Evolutionary conservation across 2,329 filamentous ascomycete species (phyloP).

Genomic region (Colletotrichum lupini): DNA sequence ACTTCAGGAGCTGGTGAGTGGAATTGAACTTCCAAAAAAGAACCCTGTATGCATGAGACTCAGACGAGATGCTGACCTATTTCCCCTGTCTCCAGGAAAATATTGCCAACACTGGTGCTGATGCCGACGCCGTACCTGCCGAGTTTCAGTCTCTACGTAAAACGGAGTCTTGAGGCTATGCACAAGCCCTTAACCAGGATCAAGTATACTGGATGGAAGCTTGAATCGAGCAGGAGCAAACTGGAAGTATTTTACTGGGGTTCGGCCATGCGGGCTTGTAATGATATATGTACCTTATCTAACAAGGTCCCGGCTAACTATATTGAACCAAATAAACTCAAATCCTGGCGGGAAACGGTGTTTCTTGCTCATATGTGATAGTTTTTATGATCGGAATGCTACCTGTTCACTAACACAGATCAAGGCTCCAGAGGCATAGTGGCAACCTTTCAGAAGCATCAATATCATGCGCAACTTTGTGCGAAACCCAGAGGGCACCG

Average conservation of each 20-base stretch:
- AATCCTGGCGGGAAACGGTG: background rate
- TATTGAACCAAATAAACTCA: background rate
- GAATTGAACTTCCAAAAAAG: background rate
- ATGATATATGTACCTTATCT: too few relatives aligned
- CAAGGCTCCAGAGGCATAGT: too few relatives aligned
- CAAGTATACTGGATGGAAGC: too few relatives aligned
- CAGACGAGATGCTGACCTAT: background rate
- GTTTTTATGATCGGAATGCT: too few relatives aligned
- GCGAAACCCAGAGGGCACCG: too few relatives aligned
- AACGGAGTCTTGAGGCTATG: background rate
- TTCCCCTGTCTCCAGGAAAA: conserved; percentile 4
- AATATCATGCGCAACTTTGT: too few relatives aligned
- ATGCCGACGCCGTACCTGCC: conserved; percentile 21
- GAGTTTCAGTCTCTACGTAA: conserved; percentile 13
- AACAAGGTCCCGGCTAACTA: background rate
- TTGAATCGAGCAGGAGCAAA: background rate
- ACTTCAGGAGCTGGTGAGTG: conserved; percentile 14
- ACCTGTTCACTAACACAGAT: too few relatives aligned
- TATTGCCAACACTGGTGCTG: conserved; percentile 12
- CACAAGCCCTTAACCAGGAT: too few relatives aligned
- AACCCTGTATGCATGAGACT: background rate
- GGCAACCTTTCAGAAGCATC: too few relatives aligned
- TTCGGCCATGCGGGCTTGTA: too few relatives aligned
- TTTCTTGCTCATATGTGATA: too few relatives aligned
- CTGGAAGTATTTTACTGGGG: background rate